These are phyloP conservation scores for Serendipita sp. DNA, from an alignment of 768 basidiomycete genomes.

Conservation along the genomic window DNA sequence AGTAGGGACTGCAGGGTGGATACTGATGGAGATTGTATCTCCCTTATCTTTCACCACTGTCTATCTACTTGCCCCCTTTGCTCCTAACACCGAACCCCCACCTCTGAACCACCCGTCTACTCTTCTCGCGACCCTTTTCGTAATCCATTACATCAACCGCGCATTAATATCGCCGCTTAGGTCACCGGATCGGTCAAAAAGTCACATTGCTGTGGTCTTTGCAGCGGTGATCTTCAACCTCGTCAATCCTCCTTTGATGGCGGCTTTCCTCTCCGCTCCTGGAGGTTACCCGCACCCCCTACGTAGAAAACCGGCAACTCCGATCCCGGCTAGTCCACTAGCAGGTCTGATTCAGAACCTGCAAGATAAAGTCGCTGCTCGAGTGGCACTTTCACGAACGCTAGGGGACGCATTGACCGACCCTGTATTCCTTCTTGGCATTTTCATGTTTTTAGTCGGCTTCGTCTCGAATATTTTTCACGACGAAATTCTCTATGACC, in stretches of 20 bases:
- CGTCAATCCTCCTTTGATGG: conserved; percentile 54
- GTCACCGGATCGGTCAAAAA: conserved; percentile 60
- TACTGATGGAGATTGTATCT: conserved; percentile 56
- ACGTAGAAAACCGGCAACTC: conserved; percentile 16
- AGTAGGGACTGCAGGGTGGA: conserved; percentile 41
- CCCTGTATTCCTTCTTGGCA: conserved; percentile 41
- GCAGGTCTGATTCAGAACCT: not conserved
- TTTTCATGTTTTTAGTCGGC: conserved; percentile 52
- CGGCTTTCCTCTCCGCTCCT: conserved; percentile 49
- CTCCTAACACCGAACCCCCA: conserved; percentile 14
- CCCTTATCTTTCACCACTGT: conserved; percentile 37
- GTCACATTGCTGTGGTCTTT: conserved; percentile 49
- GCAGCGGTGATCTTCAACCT: conserved; percentile 47
- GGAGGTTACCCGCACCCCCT: conserved; percentile 29
- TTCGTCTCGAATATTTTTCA: conserved; percentile 69
- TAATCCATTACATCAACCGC: conserved; percentile 72
- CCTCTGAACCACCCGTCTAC: conserved; percentile 23
- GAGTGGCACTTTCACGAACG: not conserved
- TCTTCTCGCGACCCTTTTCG: conserved; percentile 39
- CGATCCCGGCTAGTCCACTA: conserved; percentile 5
- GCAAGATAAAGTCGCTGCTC: not conserved
- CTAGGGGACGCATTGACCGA: not conserved
- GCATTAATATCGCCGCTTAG: conserved; percentile 63
- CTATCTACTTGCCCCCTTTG: conserved; percentile 33
- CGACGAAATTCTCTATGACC: conserved; percentile 75